A percentile compares a stretch with the other conserved stretches of the same genome.
phyloP scores from a whole-genome alignment of 768 basidiomycete genomes.

The Mycena floridula region DNA sequence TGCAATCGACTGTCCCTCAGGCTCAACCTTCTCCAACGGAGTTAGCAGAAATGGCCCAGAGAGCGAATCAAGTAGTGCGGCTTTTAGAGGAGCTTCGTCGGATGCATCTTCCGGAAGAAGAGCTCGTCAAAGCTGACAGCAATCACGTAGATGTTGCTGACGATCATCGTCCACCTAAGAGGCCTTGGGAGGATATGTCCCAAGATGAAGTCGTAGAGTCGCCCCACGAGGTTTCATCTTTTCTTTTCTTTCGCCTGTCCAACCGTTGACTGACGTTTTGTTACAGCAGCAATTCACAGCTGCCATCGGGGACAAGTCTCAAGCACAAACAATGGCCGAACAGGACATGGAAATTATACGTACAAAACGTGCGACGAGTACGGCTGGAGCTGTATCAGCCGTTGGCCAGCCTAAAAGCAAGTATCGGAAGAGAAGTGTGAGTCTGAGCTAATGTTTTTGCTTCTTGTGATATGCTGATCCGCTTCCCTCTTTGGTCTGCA shows the following conservation, averaged over 20 bases:
- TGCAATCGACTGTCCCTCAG: constrained; percentile 41
- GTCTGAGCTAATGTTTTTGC: constrained; percentile 21
- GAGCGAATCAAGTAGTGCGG: constrained; percentile 60
- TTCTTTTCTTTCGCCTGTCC: too few relatives aligned
- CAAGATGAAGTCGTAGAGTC: constrained; percentile 33
- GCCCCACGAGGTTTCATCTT: constrained; percentile 30
- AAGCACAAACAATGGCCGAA: constrained; percentile 61
- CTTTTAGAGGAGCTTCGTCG: constrained; percentile 58
- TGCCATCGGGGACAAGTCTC: neutral
- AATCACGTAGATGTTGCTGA: constrained; percentile 24
- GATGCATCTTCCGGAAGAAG: constrained; percentile 30
- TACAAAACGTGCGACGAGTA: constrained; percentile 70
- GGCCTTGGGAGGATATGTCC: constrained; percentile 75
- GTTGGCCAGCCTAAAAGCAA: constrained; percentile 66
- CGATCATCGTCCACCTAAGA: constrained; percentile 60
- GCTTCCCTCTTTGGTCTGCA: constrained; percentile 24
- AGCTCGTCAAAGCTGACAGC: constrained; percentile 24
- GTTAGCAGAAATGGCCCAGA: constrained; percentile 62
- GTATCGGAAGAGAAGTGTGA: constrained; percentile 81
- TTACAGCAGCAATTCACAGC: neutral
- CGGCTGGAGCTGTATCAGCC: constrained; percentile 45
- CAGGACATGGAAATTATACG: constrained; percentile 84
- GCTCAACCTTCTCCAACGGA: constrained; percentile 50
- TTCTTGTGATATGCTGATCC: constrained; percentile 10
- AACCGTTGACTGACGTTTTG: too few relatives aligned